Base-by-base conservation (phyloP, 768 basidiomycete species). In the Candolleomyces aberdarensis region DNA sequence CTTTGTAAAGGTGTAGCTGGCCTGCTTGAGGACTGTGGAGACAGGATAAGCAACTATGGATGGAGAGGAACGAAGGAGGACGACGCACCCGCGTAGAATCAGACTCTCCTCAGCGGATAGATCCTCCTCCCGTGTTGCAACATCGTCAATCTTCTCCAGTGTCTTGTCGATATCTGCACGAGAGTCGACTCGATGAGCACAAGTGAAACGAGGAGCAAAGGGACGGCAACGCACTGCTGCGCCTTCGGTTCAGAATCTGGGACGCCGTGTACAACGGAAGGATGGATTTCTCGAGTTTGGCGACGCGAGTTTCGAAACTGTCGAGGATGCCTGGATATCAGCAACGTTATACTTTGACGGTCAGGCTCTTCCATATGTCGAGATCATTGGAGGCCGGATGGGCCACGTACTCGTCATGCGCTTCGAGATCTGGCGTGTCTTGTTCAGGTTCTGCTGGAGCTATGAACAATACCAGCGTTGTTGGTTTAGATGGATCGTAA, bases 401-500 rank as follows among this genome's bases (percentile, higher is more conserved):
- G 20, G n/a, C 14, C 40, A 70, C 89, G 58, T 75, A 94, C 91
- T 84, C 62, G 85, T 92, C 92, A 94, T 94, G 55, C 90, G 80
- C 67, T 89, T 88, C 1, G 92, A 93, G 62, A 92, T 89, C 67
- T 91, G 91, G 20, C 84, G 83, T 0, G 92, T 94, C 75, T 93
- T 94, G 72, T 89, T 86, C 47, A 94, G 77, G 69, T 94, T 93
- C 73, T 94, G 92, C 74, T 94, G 91, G 10, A 94, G 81, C 92
- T 92, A 49, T 29, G 26, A n/a, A 22, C 29, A 3, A 14, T 5
- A 2, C 19, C 43, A 26, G 48, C 3, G 17, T n/a, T 48, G 15
- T 20, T 26, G n/a, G 41, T 39, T n/a, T 29, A 44, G 32, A 31
- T 22, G 57, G 26, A 26, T 26, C 46, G 31, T 17, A 36, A 49